Percentiles rank a stretch among this genome's conserved stretches.
Conservation (phyloP, 208 protist species). For the Crithidia sp. region DNA sequence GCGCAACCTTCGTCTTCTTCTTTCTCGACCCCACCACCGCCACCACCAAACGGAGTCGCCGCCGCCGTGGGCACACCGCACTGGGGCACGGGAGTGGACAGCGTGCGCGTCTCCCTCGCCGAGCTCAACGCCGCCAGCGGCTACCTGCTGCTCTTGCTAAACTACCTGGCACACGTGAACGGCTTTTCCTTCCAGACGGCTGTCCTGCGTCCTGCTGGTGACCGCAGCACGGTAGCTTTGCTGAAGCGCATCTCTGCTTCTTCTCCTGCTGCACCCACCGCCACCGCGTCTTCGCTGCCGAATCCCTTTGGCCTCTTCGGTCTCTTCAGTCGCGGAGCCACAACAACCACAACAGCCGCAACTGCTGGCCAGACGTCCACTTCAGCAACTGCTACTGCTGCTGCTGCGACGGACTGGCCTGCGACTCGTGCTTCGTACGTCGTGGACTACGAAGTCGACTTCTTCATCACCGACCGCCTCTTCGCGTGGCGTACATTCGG, state of each 20-base stretch:
- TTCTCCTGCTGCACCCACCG: background rate
- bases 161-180: conserved; percentile 49
- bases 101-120: conserved; percentile 37
- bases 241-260: conserved; percentile 24
- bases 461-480: conserved; percentile 71
- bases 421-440: background rate
- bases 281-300: background rate
- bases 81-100: conserved; percentile 1
- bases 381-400: background rate
- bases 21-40: background rate
- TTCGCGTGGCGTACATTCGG: conserved; percentile 81
- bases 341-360: background rate
- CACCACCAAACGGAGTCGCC: background rate
- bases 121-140: conserved; percentile 85
- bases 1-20: background rate
- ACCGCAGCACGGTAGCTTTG: conserved; percentile 53
- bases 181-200: conserved; percentile 40
- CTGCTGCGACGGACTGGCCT: background rate
- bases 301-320: conserved; percentile 11
- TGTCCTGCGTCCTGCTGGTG: conserved; percentile 54
- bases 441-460: conserved; percentile 43
- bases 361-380: background rate
- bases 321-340: background rate
- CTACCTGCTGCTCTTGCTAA: conserved; percentile 56
- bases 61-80: background rate